Base-by-base conservation (phyloP, 257 asterid genomes). In the Solanum bulbocastanum region DNA sequence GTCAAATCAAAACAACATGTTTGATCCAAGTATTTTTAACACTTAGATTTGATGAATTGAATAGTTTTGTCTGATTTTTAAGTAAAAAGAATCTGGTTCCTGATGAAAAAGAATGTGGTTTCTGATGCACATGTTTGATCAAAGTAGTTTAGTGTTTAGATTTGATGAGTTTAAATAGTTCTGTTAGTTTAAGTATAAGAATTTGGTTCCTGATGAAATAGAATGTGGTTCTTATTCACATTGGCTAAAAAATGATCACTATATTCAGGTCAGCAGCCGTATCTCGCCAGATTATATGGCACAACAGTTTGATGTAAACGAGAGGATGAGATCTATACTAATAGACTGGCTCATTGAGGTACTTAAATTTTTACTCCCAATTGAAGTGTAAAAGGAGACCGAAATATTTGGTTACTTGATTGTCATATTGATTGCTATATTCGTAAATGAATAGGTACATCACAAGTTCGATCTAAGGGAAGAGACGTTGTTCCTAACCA, bases 341-440 rank as follows among this genome's bases (percentile, higher is more conserved):
- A 90, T 97, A 73, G 98, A 97, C 89, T 97, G 99, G 99, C 98
- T 97, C 37, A 89, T 95, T 40, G 98, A 97, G 98, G 98, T 94
- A 87, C 75, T 72, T 18, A 22, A 74, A 68, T 23, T 40, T 44
- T 58, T 52, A 79, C 13, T 44, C 62, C n/a, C 68, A 52, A 82
- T 7, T n/a, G 10, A 16, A 52, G 62, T 16, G 62, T 16, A 52
- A 52, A 52, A 52, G 62, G 62, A 52, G 23, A 52, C 62, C 23
- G 23, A 52, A 52, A 52, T 52, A 52, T 52, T 52, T 52, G 62
- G 62, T 1, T 52, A 52, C 62, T 52, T 52, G 62, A 52, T n/a
- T 25, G 11, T 62, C 12, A 10, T 7, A 42, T 37, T 84, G 27
- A 84, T 84, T 35, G 37, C 79, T 5, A 12, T 5, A 9, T 39